phyloP scores from a whole-genome alignment of 305 asterid species.

The Fraxinus velutina region DNA sequence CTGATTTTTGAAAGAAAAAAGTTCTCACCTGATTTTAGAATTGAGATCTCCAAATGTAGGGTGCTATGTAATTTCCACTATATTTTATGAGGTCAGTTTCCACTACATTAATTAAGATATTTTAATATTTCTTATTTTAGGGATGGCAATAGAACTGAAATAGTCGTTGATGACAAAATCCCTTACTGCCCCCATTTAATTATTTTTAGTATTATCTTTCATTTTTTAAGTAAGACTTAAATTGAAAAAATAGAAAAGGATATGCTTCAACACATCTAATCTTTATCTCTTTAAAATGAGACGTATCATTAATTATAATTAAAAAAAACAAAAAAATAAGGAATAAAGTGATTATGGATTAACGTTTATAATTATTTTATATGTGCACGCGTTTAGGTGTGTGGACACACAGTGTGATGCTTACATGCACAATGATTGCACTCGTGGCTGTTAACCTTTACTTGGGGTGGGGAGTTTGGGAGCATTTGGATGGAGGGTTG shows the following conservation, averaged over 20 bases:
- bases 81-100: background rate
- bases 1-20: no score
- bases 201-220: no score
- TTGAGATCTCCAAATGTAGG: no score
- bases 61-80: no score
- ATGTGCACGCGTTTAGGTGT: conserved; percentile 1
- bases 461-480: conserved; percentile 21
- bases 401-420: conserved; percentile 13
- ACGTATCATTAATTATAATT: background rate
- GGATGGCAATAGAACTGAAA: background rate
- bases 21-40: no score
- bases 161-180: background rate
- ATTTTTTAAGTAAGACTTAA: no score
- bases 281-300: conserved; percentile 20
- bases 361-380: background rate
- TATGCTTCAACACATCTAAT: background rate
- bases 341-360: background rate
- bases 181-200: no score
- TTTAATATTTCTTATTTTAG: background rate
- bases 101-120: background rate
- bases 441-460: conserved; percentile 53
- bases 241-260: background rate
- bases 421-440: conserved; percentile 49
- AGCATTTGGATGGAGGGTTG: conserved; percentile 32
- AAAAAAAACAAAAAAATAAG: background rate